Percentiles rank a stretch among this genome's conserved stretches.
Evolutionary conservation across 257 asterid genomes (phyloP).

Genomic region (Prunella vulgaris): DNA sequence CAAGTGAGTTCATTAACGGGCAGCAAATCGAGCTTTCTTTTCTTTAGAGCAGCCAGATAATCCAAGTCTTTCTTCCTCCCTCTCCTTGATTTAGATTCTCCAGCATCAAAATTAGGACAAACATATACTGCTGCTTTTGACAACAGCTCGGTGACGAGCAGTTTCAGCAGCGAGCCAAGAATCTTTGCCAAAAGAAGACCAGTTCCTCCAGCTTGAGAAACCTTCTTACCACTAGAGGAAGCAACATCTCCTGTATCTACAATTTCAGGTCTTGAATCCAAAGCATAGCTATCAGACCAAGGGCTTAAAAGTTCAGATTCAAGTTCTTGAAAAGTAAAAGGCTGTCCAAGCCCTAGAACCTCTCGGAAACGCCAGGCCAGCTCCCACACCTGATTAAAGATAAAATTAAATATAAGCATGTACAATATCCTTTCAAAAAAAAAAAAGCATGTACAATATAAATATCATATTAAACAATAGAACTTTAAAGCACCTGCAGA

Average conservation of each 20-base stretch:
- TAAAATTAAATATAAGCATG: slow-evolving; percentile 23
- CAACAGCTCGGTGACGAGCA: slow-evolving; percentile 70
- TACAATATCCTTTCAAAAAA: too few relatives aligned
- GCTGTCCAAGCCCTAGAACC: slow-evolving; percentile 61
- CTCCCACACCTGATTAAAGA: slow-evolving; percentile 75
- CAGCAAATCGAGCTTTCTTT: slow-evolving; percentile 58
- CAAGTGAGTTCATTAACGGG: slow-evolving; percentile 88
- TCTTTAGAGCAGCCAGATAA: slow-evolving; percentile 55
- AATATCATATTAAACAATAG: slow-evolving; percentile 12
- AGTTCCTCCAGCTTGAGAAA: slow-evolving; percentile 38
- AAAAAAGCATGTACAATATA: too few relatives aligned
- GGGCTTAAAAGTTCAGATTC: slow-evolving; percentile 73
- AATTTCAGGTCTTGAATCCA: slow-evolving; percentile 31
- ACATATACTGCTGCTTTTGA: slow-evolving; percentile 72
- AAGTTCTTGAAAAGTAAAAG: slow-evolving; percentile 68
- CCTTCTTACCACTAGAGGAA: slow-evolving; percentile 32
- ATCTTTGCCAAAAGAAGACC: slow-evolving; percentile 57
- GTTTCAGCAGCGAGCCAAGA: slow-evolving; percentile 57
- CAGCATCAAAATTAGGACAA: slow-evolving; percentile 69
- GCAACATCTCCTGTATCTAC: slow-evolving; percentile 30
- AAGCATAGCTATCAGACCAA: slow-evolving; percentile 50
- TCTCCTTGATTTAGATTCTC: slow-evolving; percentile 68
- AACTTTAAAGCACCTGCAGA: slow-evolving; percentile 58
- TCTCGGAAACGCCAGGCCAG: slow-evolving; percentile 70
- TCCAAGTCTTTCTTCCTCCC: slow-evolving; percentile 84